Evolutionary conservation across 352 stramenopile genomes (phyloP).

Genomic region (Phytophthora palmivora): DNA sequence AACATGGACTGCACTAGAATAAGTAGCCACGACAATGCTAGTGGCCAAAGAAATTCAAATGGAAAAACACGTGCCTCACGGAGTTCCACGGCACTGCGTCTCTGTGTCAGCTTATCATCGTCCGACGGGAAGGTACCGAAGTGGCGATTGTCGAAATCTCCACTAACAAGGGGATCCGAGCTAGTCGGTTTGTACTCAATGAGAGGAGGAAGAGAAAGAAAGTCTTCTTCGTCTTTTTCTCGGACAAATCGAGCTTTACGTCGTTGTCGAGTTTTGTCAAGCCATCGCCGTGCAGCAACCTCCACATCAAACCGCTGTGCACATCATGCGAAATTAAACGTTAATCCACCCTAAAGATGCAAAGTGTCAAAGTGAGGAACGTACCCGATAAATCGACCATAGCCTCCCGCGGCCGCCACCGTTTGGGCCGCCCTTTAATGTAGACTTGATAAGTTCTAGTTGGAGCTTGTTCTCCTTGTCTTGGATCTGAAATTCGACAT

Average conservation of each 20-base stretch:
- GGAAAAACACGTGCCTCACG: conserved; percentile 53
- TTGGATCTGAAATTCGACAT: conserved; percentile 42
- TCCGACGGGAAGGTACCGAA: conserved; percentile 56
- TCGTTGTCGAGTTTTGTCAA: conserved; percentile 59
- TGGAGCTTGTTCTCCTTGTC: conserved; percentile 56
- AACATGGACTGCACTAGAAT: conserved; percentile 67
- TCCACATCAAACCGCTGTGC: conserved; percentile 68
- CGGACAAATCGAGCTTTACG: conserved; percentile 44
- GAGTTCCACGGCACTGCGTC: conserved; percentile 44
- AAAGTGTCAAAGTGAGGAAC: too few relatives aligned
- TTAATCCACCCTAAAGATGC: too few relatives aligned
- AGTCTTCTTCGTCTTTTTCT: conserved; percentile 65
- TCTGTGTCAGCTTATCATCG: conserved; percentile 37
- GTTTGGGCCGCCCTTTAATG: conserved; percentile 48
- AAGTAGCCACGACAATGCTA: conserved; percentile 60
- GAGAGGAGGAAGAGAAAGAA: conserved; percentile 56
- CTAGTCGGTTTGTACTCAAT: conserved; percentile 18
- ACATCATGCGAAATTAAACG: too few relatives aligned
- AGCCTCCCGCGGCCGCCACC: conserved; percentile 46
- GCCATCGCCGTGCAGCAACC: conserved; percentile 63
- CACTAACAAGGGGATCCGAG: conserved; percentile 21
- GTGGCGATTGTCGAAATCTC: conserved; percentile 4
- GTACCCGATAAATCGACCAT: conserved; percentile 72
- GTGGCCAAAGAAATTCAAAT: conserved; percentile 48
- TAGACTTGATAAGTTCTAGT: conserved; percentile 48